Conservation (phyloP, 768 basidiomycete species). For the Mycena vulgaris region DNA sequence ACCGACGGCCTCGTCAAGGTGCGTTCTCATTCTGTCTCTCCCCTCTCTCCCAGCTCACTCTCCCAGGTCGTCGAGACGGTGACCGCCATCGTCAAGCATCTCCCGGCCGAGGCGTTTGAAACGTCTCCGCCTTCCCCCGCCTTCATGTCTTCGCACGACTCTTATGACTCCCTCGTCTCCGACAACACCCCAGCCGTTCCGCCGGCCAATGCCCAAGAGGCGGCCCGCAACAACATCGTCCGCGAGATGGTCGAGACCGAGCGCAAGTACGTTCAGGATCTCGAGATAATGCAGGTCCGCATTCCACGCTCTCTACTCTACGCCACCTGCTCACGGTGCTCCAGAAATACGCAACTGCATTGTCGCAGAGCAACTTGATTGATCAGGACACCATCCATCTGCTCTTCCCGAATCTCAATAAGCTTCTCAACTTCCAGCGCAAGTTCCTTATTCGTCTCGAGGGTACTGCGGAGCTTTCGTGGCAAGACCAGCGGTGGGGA, state of each 20-base stretch:
- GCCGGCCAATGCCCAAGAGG: slow-evolving; percentile 71
- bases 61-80: slow-evolving; percentile 91
- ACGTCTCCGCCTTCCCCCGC: slow-evolving; percentile 69
- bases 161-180: slow-evolving; percentile 56
- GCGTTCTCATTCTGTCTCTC: slow-evolving; percentile 39
- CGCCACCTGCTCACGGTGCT: slow-evolving; percentile 22
- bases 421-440: slow-evolving; percentile 96
- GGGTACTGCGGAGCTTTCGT: slow-evolving; percentile 85
- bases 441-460: slow-evolving; percentile 93
- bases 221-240: slow-evolving; percentile 82
- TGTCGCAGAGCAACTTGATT: slow-evolving; percentile 87
- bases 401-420: slow-evolving; percentile 95
- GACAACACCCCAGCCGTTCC: slow-evolving; percentile 58
- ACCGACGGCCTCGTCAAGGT: slow-evolving; percentile 98
- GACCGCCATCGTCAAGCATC: slow-evolving; percentile 83
- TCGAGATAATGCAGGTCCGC: slow-evolving; percentile 95
- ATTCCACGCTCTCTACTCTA: not conserved
- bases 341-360: slow-evolving; percentile 90
- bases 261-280: slow-evolving; percentile 95
- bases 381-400: slow-evolving; percentile 96
- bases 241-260: slow-evolving; percentile 96
- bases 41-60: slow-evolving; percentile 17
- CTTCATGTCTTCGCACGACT: slow-evolving; percentile 41
- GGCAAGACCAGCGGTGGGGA: slow-evolving; percentile 92
- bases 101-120: slow-evolving; percentile 80